Percentiles rank a stretch among this genome's conserved stretches.
phyloP scores from a whole-genome alignment of 1,139 yeast genomes.

The Sugiyamaella novakii region DNA sequence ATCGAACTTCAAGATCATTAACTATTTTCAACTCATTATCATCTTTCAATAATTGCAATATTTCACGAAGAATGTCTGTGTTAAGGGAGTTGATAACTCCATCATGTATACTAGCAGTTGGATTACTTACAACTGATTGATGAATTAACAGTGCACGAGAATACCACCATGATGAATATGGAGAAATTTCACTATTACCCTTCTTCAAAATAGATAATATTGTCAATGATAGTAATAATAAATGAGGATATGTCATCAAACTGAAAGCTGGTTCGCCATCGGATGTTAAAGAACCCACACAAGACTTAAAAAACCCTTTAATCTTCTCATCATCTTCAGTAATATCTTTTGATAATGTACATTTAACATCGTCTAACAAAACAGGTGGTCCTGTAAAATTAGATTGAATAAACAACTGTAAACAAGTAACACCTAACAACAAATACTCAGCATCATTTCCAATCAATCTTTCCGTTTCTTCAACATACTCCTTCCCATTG shows the following conservation, averaged over 20 bases:
- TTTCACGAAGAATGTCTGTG: slow-evolving; percentile 27
- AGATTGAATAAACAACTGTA: slow-evolving; percentile 71
- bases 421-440: slow-evolving; percentile 45
- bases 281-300: slow-evolving; percentile 23
- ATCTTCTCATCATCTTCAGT: not conserved
- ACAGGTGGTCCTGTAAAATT: slow-evolving; percentile 85
- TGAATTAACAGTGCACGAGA: slow-evolving; percentile 42
- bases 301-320: slow-evolving; percentile 2
- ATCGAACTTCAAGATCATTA: slow-evolving; percentile 37
- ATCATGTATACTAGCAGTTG: slow-evolving; percentile 38
- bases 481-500: slow-evolving; percentile 1
- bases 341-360: slow-evolving; percentile 1
- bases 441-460: slow-evolving; percentile 12
- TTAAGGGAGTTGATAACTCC: slow-evolving; percentile 34
- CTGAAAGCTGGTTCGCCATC: slow-evolving; percentile 43
- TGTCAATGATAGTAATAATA: slow-evolving; percentile 36
- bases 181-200: slow-evolving; percentile 15
- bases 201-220: slow-evolving; percentile 28
- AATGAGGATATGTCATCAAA: slow-evolving; percentile 38
- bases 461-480: not conserved
- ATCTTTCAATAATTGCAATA: slow-evolving; percentile 9
- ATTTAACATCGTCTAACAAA: slow-evolving; percentile 38
- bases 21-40: not conserved
- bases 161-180: slow-evolving; percentile 39
- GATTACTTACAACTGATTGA: slow-evolving; percentile 40